A percentile compares a stretch with the other conserved stretches of the same genome.
Evolutionary conservation across 345 rosid genomes (phyloP).

Genomic region (Gossypium mustelinum): DNA sequence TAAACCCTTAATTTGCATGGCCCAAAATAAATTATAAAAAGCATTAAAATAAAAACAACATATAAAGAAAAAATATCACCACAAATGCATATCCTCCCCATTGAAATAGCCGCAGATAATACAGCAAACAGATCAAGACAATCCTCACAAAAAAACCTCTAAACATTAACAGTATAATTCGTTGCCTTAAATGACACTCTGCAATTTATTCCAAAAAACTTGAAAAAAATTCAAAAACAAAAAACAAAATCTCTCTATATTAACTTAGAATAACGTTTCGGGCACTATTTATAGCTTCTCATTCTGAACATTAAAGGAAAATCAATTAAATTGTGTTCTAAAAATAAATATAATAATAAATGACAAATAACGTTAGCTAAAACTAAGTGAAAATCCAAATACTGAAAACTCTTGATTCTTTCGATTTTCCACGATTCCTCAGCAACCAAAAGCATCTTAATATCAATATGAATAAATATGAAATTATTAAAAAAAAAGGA

Average conservation of each 20-base stretch:
- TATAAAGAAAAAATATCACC: neutral
- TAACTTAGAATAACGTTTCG: conserved; percentile 6
- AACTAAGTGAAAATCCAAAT: neutral
- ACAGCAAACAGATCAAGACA: neutral
- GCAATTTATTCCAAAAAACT: neutral
- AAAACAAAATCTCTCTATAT: neutral
- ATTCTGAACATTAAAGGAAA: neutral
- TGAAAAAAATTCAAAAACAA: neutral
- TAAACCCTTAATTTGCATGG: neutral
- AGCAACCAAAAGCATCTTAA: conserved; percentile 23
- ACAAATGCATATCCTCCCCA: neutral
- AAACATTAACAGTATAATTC: neutral
- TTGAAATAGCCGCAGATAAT: neutral
- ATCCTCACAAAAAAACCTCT: neutral
- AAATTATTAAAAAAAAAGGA: neutral
- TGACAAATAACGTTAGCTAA: neutral
- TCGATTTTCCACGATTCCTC: conserved; percentile 22
- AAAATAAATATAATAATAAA: neutral
- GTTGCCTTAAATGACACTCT: neutral
- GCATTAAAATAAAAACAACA: neutral
- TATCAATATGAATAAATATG: neutral
- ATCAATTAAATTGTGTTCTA: neutral
- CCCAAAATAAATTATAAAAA: neutral
- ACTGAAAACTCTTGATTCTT: neutral
- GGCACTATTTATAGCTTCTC: neutral